phyloP scores from a whole-genome alignment of 805 yeast species.

The Barnettozyma pratensis region DNA sequence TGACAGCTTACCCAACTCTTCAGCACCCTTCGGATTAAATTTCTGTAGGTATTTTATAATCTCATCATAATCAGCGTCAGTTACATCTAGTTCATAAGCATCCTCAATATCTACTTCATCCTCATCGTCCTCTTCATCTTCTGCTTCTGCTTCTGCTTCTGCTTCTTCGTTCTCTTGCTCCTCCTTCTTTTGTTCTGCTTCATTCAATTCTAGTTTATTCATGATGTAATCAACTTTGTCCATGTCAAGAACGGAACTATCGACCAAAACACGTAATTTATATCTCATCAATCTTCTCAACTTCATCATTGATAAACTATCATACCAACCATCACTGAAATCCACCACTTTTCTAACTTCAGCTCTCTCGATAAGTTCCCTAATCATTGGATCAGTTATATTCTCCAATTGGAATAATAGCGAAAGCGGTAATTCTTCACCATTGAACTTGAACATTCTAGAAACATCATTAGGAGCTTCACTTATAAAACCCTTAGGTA shows the following conservation, averaged over 20 bases:
- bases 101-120: constrained; percentile 26
- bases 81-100: constrained; percentile 26
- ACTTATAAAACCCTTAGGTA: constrained; percentile 29
- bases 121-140: constrained; percentile 26
- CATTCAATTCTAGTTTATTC: constrained; percentile 26
- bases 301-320: constrained; percentile 52
- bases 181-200: constrained; percentile 21
- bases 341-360: constrained; percentile 40
- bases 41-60: constrained; percentile 17
- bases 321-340: constrained; percentile 78
- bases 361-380: constrained; percentile 34
- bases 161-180: constrained; percentile 15
- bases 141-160: constrained; percentile 19
- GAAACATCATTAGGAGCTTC: constrained; percentile 34
- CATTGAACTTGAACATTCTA: constrained; percentile 60
- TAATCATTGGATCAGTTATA: constrained; percentile 60
- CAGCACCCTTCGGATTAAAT: constrained; percentile 22
- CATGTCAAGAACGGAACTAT: constrained; percentile 34
- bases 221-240: constrained; percentile 39
- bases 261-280: constrained; percentile 57
- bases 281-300: constrained; percentile 67
- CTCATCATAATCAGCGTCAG: constrained; percentile 21
- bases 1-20: constrained; percentile 13
- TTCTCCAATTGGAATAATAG: constrained; percentile 79
- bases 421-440: constrained; percentile 60